phyloP scores from a whole-genome alignment of 2,329 filamentous ascomycete genomes.

The Penicillium sp. region DNA sequence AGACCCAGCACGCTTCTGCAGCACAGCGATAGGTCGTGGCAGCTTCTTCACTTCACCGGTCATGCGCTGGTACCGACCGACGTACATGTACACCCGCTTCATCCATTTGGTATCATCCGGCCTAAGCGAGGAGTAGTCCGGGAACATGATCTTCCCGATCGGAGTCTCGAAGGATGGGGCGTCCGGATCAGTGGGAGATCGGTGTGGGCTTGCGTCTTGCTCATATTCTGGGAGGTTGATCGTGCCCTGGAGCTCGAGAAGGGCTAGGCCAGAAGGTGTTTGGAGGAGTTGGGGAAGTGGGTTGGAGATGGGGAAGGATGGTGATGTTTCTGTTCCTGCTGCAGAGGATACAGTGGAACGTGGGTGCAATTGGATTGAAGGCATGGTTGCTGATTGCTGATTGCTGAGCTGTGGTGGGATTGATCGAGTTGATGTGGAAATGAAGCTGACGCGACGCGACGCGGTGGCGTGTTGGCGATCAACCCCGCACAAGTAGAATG shows the following conservation, averaged over 20 bases:
- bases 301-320: constrained; percentile 33
- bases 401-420: background rate
- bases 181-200: constrained; percentile 14
- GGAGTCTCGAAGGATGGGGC: constrained; percentile 42
- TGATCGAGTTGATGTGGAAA: background rate
- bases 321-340: background rate
- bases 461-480: constrained; percentile 14
- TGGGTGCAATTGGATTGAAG: constrained; percentile 40
- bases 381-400: constrained; percentile 28
- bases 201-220: constrained; percentile 30
- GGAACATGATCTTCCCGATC: constrained; percentile 73
- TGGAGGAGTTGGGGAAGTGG: constrained; percentile 78
- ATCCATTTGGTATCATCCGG: constrained; percentile 68
- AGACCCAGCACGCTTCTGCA: constrained; percentile 54
- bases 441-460: constrained; percentile 10
- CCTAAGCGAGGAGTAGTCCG: constrained; percentile 60
- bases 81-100: constrained; percentile 81
- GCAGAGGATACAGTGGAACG: constrained; percentile 12
- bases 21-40: constrained; percentile 70
- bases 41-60: constrained; percentile 88
- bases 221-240: constrained; percentile 61
- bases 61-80: constrained; percentile 83
- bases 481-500: constrained; percentile 12
- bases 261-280: constrained; percentile 80
- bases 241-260: constrained; percentile 88